Percentiles rank a stretch among this genome's conserved stretches.
Conservation (phyloP, 768 basidiomycete species). For the Galerina marginata region DNA sequence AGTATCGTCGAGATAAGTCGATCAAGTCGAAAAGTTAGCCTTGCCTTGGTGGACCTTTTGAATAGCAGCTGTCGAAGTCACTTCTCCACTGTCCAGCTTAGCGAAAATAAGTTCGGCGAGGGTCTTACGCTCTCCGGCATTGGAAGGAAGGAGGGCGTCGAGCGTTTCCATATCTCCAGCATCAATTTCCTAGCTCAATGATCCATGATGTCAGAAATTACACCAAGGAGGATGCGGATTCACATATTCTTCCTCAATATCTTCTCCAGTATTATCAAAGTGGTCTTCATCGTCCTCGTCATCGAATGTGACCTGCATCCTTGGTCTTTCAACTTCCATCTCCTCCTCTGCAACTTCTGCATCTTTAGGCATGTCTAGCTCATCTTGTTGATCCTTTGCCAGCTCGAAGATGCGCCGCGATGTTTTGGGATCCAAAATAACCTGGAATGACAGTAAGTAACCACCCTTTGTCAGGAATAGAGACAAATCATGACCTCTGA, state of each 20-base stretch:
- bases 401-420: conserved; percentile 91
- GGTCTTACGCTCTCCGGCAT: conserved; percentile 78
- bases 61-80: conserved; percentile 57
- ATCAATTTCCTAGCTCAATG: conserved; percentile 77
- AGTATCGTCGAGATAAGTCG: neutral
- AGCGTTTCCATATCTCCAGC: conserved; percentile 86
- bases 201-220: conserved; percentile 6
- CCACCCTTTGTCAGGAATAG: conserved; percentile 5
- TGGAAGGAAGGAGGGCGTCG: conserved; percentile 79
- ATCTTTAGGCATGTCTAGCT: conserved; percentile 70
- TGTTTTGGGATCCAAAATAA: conserved; percentile 77
- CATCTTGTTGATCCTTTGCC: conserved; percentile 92
- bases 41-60: conserved; percentile 67
- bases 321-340: conserved; percentile 37
- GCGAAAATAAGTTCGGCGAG: conserved; percentile 97
- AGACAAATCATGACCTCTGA: conserved; percentile 50
- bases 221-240: conserved; percentile 26
- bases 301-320: conserved; percentile 37
- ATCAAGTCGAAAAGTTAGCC: neutral
- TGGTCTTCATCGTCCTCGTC: conserved; percentile 63
- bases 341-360: conserved; percentile 52
- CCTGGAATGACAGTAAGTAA: conserved; percentile 44
- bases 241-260: conserved; percentile 70
- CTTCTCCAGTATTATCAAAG: conserved; percentile 52
- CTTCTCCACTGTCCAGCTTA: conserved; percentile 78